Evolutionary conservation across 2,329 filamentous ascomycete species (phyloP).

Genomic region (Penicillium freii): DNA sequence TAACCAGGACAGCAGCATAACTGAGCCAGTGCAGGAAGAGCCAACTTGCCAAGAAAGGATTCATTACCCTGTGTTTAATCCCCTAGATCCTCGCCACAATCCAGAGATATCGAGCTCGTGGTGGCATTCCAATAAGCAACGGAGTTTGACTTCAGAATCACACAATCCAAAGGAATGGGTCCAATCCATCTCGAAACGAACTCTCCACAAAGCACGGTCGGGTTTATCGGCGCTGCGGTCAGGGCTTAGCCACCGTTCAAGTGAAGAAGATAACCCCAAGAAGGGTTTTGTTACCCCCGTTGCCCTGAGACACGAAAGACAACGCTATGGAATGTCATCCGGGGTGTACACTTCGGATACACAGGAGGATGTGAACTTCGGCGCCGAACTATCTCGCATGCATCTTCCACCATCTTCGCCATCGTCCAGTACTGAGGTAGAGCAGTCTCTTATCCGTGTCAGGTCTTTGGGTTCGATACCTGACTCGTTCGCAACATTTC

Average conservation of each 20-base stretch:
- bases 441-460: background rate
- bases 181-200: constrained; percentile 28
- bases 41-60: constrained; percentile 33
- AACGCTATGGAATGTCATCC: background rate
- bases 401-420: background rate
- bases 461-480: background rate
- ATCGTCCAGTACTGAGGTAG: background rate
- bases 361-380: constrained; percentile 20
- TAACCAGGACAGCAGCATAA: constrained; percentile 1
- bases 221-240: constrained; percentile 31
- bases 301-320: background rate
- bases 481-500: background rate
- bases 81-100: constrained; percentile 38
- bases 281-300: background rate
- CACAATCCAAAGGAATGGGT: constrained; percentile 26
- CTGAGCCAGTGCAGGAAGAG: background rate
- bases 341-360: constrained; percentile 4
- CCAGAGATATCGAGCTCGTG: constrained; percentile 17
- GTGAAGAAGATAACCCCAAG: background rate
- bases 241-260: constrained; percentile 26
- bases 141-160: constrained; percentile 13
- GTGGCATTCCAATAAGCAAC: constrained; percentile 14
- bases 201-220: constrained; percentile 34
- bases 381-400: constrained; percentile 17
- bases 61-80: constrained; percentile 39